A percentile compares a stretch with the other conserved stretches of the same genome.
Conservation (phyloP, 331 rosid genomes). For the Pyrus hybrid region DNA sequence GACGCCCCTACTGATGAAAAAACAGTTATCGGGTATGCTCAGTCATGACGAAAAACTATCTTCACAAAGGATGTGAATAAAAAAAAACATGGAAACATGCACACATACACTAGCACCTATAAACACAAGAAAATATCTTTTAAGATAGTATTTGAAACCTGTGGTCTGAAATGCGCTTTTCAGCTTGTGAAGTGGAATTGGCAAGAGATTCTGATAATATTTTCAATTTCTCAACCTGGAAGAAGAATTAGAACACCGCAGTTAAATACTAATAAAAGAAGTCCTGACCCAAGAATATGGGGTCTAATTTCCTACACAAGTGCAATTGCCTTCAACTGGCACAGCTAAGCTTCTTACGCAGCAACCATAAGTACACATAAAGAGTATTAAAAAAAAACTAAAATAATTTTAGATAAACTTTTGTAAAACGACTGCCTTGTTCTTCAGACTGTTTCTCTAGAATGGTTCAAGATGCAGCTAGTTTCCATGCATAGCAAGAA, state of each 20-base stretch:
- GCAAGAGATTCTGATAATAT: slow-evolving; percentile 76
- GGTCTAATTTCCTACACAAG: neutral
- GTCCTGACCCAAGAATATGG: neutral
- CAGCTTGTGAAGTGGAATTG: slow-evolving; percentile 74
- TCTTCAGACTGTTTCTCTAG: neutral
- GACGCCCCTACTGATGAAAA: neutral
- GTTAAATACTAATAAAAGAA: slow-evolving; percentile 5
- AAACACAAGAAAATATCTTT: slow-evolving; percentile 8
- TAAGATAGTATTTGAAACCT: slow-evolving; percentile 46
- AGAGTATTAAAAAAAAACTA: neutral
- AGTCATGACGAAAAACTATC: neutral
- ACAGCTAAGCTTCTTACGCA: neutral
- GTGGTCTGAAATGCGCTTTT: slow-evolving; percentile 67
- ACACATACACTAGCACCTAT: neutral
- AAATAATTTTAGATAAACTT: neutral
- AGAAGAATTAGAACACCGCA: slow-evolving; percentile 7
- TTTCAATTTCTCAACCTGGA: slow-evolving; percentile 77
- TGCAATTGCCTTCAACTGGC: neutral
- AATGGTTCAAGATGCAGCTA: neutral
- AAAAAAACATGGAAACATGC: slow-evolving; percentile 5
- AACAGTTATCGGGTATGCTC: too few relatives aligned
- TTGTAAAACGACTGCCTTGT: neutral
- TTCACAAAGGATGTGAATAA: neutral
- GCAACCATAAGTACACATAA: neutral
- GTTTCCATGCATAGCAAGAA: neutral